Evolutionary conservation across 2,329 filamentous ascomycete species (phyloP).

Genomic region (Botrytis pseudocinerea): DNA sequence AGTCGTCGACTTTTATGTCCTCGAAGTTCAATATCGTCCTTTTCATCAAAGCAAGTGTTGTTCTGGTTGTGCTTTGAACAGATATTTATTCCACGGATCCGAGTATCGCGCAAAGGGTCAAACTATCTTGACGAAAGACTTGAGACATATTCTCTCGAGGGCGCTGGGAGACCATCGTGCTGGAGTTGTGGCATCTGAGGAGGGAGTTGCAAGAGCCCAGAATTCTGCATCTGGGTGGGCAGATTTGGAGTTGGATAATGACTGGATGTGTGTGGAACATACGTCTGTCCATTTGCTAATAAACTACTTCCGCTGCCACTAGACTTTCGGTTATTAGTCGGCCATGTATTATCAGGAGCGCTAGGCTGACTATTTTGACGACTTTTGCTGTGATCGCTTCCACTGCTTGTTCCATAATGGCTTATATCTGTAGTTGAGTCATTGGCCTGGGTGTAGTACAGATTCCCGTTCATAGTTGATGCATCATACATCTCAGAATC

Average conservation of each 20-base stretch:
- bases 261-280: background rate
- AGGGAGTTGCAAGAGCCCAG: background rate
- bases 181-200: background rate
- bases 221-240: background rate
- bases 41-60: background rate
- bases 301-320: background rate
- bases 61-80: background rate
- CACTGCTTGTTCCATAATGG: slow-evolving; percentile 18
- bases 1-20: background rate
- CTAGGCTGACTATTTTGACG: slow-evolving; percentile 23
- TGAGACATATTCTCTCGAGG: slow-evolving; percentile 8
- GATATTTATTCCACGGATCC: background rate
- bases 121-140: background rate
- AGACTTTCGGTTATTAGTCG: slow-evolving; percentile 21
- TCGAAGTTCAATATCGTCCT: background rate
- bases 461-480: background rate
- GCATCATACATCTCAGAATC: slow-evolving; percentile 10
- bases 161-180: background rate
- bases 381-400: slow-evolving; percentile 11
- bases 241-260: background rate
- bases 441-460: slow-evolving; percentile 5
- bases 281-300: background rate
- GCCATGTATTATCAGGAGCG: slow-evolving; percentile 8
- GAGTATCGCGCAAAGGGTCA: background rate
- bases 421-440: slow-evolving; percentile 1